Percentiles rank a stretch among this genome's conserved stretches.
Evolutionary conservation across 2,329 filamentous ascomycete species (phyloP).

Genomic region (Aspergillus eucalypticola): DNA sequence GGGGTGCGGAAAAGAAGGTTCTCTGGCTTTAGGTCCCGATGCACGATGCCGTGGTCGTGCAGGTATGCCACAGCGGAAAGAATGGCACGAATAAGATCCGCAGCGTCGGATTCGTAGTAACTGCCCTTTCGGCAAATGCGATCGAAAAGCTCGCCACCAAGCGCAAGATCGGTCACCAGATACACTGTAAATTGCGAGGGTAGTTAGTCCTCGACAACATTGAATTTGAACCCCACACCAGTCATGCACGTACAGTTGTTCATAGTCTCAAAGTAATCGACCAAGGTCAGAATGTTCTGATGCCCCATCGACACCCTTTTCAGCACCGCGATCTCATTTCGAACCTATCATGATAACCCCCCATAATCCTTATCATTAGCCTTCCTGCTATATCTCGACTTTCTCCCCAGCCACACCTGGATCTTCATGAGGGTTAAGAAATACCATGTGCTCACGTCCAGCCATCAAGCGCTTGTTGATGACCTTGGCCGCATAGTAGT

Average conservation of each 20-base stretch:
- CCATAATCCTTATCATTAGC: conserved; percentile 13
- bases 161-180: conserved; percentile 92
- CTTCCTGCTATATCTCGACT: conserved; percentile 1
- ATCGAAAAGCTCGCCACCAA: conserved; percentile 96
- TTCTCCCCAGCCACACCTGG: conserved; percentile 2
- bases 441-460: conserved; percentile 94
- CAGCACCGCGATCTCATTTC: conserved; percentile 96
- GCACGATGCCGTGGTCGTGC: conserved; percentile 97
- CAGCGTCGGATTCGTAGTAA: conserved; percentile 97
- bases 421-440: conserved; percentile 1
- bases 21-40: conserved; percentile 96
- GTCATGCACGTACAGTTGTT: conserved; percentile 70
- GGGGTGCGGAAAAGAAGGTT: conserved; percentile 95
- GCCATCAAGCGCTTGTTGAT: conserved; percentile 99
- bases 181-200: conserved; percentile 61
- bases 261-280: conserved; percentile 99
- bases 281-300: conserved; percentile 94
- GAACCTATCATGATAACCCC: conserved; percentile 60
- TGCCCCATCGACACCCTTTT: conserved; percentile 99
- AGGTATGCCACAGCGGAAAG: conserved; percentile 97
- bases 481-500: conserved; percentile 98
- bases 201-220: conserved; percentile 17
- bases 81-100: conserved; percentile 89
- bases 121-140: conserved; percentile 98
- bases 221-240: neutral